A percentile compares a stretch with the other conserved stretches of the same genome.
Conservation (phyloP, 1,139 yeast species). For the Protomyces arabidopsidicola region DNA sequence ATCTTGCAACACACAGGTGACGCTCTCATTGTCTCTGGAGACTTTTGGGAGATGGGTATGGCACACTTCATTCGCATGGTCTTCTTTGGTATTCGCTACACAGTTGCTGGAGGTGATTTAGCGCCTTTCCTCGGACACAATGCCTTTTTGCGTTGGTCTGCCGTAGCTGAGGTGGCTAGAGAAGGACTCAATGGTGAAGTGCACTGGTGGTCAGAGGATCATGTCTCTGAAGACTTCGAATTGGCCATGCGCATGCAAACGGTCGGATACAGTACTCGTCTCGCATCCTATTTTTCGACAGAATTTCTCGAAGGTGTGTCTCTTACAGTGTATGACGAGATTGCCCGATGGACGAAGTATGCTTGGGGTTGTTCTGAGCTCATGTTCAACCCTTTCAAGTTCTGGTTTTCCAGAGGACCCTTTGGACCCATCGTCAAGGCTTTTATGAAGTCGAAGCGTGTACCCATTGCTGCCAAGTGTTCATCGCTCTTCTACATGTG, state of each 20-base stretch:
- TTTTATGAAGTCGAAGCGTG: conserved; percentile 25
- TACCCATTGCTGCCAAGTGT: conserved; percentile 30
- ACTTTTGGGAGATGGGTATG: conserved; percentile 31
- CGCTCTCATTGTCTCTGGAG: conserved; percentile 30
- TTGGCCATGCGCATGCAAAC: conserved; percentile 31
- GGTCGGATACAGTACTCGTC: conserved; percentile 28
- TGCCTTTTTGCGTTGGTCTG: conserved; percentile 31
- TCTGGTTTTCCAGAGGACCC: conserved; percentile 29
- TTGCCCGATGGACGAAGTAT: conserved; percentile 32
- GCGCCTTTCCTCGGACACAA: conserved; percentile 32
- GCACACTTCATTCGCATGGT: conserved; percentile 32
- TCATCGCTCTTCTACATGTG: conserved; percentile 32
- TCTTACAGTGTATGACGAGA: conserved; percentile 32
- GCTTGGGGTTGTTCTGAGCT: conserved; percentile 32
- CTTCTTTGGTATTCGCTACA: conserved; percentile 31
- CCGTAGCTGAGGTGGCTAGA: conserved; percentile 23
- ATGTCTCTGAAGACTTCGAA: conserved; percentile 32
- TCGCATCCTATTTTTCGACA: conserved; percentile 28
- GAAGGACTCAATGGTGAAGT: conserved; percentile 25
- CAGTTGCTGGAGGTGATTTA: conserved; percentile 32
- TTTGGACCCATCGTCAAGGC: conserved; percentile 29
- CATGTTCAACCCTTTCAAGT: conserved; percentile 29
- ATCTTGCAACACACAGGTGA: conserved; percentile 31
- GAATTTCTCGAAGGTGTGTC: conserved; percentile 32
- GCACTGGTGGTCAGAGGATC: conserved; percentile 32